Evolutionary conservation across 2,329 filamentous ascomycete species (phyloP), one percentile per base, ranked within the genome.

Genomic region (Lasiodiplodia theobromae): DNA sequence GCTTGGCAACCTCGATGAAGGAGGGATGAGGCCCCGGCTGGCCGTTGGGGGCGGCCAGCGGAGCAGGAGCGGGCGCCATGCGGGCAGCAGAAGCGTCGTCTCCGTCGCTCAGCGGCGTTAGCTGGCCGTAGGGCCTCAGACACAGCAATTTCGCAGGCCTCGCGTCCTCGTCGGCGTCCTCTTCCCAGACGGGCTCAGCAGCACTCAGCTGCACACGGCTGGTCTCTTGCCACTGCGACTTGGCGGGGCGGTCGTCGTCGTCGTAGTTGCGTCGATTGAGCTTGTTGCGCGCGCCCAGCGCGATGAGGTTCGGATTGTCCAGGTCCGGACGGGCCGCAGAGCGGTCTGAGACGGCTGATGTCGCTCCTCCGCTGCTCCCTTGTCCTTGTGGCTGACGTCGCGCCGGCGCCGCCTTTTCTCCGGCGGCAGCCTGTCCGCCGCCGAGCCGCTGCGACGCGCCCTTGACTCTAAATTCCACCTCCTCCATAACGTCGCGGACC

Each of bases 1-100:
- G 92, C 73, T 88, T 86, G 68, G 88, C 87, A 68, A 90, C 84
- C 74, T 88, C 86, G 70, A 90, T 89, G 74, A 86, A 88, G 23
- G 87, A 89, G 0, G 87, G 87, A 74, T 90, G 87, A 25, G 87
- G 88, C 16, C 85, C 83, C 73, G 47, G 69, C n/a, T 57, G 54
- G 58, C 54, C 57, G 25, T 68, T 66, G 21, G 62, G 62, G 7
- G 52, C 74, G 74, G 14, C 73, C 75, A 37, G 68, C 70, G 67
- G 40, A 8, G 74, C 73, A 40, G 73, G 70, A 56, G 75, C 71
- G 38, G 77, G 75, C 67, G 77, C 76, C 78, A 79, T 79, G 53
- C 28, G 28, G 28, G 28, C 28, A 28, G 4, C 28, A 28, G 28
- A 28, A 28, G 44, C 28, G 44, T 64, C 28, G 28, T 64, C 47